Percentiles rank a stretch among this genome's conserved stretches.
phyloP scores from a whole-genome alignment of 352 stramenopile species.

The Phytopythium montanum region DNA sequence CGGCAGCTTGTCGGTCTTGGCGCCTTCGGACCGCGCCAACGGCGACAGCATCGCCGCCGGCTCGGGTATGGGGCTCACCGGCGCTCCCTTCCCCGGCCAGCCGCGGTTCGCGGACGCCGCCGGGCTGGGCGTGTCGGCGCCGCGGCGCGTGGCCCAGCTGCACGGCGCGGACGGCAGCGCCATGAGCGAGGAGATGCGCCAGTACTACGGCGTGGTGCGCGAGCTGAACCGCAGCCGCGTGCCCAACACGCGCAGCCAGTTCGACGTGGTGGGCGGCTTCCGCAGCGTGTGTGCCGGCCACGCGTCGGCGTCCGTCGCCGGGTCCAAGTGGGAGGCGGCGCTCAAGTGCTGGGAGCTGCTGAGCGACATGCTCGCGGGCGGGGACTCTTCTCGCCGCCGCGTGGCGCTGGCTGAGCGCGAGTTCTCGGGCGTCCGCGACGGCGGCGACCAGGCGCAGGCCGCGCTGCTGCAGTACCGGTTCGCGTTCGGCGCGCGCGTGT shows the following conservation, averaged over 20 bases:
- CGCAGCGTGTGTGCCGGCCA: slow-evolving; percentile 47
- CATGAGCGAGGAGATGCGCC: slow-evolving; percentile 84
- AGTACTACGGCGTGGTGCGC: slow-evolving; percentile 66
- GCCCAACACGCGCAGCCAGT: slow-evolving; percentile 66
- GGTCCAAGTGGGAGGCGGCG: slow-evolving; percentile 69
- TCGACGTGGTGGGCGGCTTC: slow-evolving; percentile 58
- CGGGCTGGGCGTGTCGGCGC: slow-evolving; percentile 19
- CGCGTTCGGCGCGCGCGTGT: slow-evolving; percentile 63
- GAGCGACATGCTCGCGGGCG: slow-evolving; percentile 53
- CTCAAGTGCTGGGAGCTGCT: slow-evolving; percentile 85
- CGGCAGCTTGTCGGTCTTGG: slow-evolving; percentile 40
- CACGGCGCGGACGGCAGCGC: slow-evolving; percentile 41
- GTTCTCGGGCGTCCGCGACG: slow-evolving; percentile 31
- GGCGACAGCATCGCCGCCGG: slow-evolving; percentile 19
- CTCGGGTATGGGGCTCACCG: slow-evolving; percentile 43
- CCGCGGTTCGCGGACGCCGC: slow-evolving; percentile 45
- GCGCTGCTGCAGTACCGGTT: slow-evolving; percentile 48
- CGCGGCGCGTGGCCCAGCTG: slow-evolving; percentile 63
- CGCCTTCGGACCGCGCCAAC: slow-evolving; percentile 29
- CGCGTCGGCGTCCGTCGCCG: slow-evolving; percentile 49
- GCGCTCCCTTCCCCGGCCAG: slow-evolving; percentile 41
- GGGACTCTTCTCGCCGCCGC: slow-evolving; percentile 35
- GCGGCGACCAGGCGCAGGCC: slow-evolving; percentile 25
- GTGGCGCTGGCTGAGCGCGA: slow-evolving; percentile 54
- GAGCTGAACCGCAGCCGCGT: slow-evolving; percentile 70